Percentiles rank a stretch among this genome's conserved stretches.
Conservation (phyloP, 2,329 filamentous ascomycete genomes). For the Epichloe sibirici region DNA sequence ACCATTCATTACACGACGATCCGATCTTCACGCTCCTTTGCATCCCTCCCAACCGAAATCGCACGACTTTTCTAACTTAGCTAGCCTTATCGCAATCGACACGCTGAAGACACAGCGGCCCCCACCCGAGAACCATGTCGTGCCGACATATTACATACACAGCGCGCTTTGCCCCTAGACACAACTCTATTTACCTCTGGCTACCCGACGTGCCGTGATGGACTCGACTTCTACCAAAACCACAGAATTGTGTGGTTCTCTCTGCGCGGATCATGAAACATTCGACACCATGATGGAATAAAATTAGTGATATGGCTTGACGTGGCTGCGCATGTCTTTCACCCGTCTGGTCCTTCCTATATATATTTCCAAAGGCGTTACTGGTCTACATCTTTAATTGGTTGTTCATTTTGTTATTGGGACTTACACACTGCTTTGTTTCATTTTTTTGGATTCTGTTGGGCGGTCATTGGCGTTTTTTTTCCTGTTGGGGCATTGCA, state of each 20-base stretch:
- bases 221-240: no score
- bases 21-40: not conserved
- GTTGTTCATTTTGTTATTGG: not conserved
- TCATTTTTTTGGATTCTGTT: not conserved
- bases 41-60: not conserved
- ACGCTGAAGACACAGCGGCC: not conserved
- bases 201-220: not conserved
- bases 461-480: not conserved
- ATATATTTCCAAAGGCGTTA: not conserved
- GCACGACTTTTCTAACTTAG: not conserved
- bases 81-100: not conserved
- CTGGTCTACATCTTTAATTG: not conserved
- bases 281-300: not conserved
- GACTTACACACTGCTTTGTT: not conserved
- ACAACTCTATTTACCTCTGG: not conserved
- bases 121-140: not conserved
- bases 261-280: not conserved
- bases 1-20: not conserved
- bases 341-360: not conserved
- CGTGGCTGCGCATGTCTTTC: not conserved
- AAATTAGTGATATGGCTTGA: not conserved
- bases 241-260: not conserved
- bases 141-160: not conserved
- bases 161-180: not conserved
- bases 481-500: not conserved